These are phyloP conservation scores for Bretschneidera sinensis DNA, from an alignment of 345 rosid species.

Conservation along the genomic window DNA sequence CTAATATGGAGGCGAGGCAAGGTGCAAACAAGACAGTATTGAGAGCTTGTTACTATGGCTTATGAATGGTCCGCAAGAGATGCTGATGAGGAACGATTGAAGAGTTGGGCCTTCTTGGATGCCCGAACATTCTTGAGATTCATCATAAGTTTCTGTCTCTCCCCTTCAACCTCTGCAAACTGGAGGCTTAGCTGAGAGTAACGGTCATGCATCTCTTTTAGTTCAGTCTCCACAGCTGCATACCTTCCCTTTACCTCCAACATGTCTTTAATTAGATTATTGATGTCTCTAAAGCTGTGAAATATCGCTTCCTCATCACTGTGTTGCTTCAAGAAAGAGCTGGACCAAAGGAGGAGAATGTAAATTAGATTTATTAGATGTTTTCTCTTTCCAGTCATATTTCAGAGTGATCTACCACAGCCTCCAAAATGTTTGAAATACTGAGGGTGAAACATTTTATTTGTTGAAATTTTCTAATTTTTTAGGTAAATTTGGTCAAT, in stretches of 20 bases:
- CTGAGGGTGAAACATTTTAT: too few relatives aligned
- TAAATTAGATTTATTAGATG: conserved; percentile 7
- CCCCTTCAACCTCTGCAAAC: conserved; percentile 98
- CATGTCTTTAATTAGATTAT: conserved; percentile 79
- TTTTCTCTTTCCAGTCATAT: conserved; percentile 3
- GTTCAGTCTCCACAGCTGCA: conserved; percentile 62
- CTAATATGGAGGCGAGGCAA: not conserved
- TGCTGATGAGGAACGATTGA: conserved; percentile 47
- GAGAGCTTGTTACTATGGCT: conserved; percentile 8
- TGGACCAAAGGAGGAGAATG: conserved; percentile 29
- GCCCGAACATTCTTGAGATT: conserved; percentile 83
- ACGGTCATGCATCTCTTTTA: conserved; percentile 89
- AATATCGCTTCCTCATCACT: conserved; percentile 77
- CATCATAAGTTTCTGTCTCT: conserved; percentile 96
- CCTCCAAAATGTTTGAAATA: not conserved
- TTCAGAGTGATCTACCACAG: not conserved
- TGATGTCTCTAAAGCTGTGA: conserved; percentile 91
- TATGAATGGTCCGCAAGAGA: conserved; percentile 40
- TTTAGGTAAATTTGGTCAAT: not conserved
- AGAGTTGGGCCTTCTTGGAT: conserved; percentile 43
- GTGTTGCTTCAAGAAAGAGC: conserved; percentile 86
- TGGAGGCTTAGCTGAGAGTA: conserved; percentile 94
- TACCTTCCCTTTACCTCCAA: conserved; percentile 72
- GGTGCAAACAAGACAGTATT: not conserved
- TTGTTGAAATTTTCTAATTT: not conserved